Evolutionary conservation across 208 protist genomes (phyloP), one percentile per base, ranked within the genome.

Genomic region (Acanthamoeba divionensis): DNA sequence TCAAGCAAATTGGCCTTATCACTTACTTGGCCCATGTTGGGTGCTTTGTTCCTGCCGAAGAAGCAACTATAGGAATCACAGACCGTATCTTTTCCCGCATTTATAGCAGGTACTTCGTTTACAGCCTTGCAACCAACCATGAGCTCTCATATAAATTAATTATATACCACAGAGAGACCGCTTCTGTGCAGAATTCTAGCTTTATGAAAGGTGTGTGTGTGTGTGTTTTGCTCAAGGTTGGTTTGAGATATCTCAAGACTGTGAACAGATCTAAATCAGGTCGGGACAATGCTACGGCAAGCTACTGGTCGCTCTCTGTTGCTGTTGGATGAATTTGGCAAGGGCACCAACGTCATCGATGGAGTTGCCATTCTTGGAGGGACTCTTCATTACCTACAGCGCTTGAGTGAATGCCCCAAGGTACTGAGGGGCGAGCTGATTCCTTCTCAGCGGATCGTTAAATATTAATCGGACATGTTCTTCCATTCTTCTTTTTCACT

Each of bases 251-350:
- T 54, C 48, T 69, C 36, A 65, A 57, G 7, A 6, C 45, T 4
- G 66, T 48, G 44, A n/a, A 52, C 60, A 47, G 93, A 95, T 26
- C 89, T 93, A 18, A 15, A 48, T 5, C 87, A 93, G n/a, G 60
- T 95, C 7, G 60, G 90, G 0, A 10, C 26, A 13, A 95, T 95
- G 93, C 21, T 95, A 29, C 67, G 85, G 31, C 38, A 63, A 50
- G 67, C 91, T 21, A 92, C 93, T 62, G 83, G 62, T 7, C 63
- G 90, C 12, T 94, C 96, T 6, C 91, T 98, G 33, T 86, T 98
- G 7, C 75, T 98, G 18, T 45, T 98, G 41, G 97, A 99, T 90
- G 98, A 99, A 87, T 98, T 98, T 91, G 98, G 98, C 24, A 97
- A 97, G 41, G 98, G 91, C 26, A 93, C 92, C 47, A 86, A 66